A percentile compares a stretch with the other conserved stretches of the same genome.
Conservation (phyloP, 208 protist genomes). For the Trypanosoma avium region DNA sequence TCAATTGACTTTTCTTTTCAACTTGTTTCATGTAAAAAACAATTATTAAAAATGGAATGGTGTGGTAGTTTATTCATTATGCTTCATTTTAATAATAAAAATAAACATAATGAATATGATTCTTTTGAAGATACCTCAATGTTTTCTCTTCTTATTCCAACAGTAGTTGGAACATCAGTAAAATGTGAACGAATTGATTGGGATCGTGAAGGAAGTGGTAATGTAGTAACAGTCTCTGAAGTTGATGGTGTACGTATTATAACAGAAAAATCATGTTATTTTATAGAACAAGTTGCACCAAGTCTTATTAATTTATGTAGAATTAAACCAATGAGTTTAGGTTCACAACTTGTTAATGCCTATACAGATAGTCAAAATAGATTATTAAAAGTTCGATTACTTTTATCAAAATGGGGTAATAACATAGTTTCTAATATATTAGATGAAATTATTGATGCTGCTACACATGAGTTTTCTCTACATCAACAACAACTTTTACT, state of each 20-base stretch:
- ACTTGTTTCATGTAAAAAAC: background rate
- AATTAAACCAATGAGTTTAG: conserved; percentile 32
- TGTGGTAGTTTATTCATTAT: conserved; percentile 37
- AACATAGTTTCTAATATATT: conserved; percentile 32
- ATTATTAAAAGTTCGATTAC: conserved; percentile 12
- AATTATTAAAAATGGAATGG: conserved; percentile 29
- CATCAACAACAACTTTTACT: conserved; percentile 47
- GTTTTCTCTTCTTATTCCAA: conserved; percentile 41
- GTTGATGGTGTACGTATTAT: conserved; percentile 40
- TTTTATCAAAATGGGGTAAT: conserved; percentile 14
- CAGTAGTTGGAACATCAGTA: conserved; percentile 17
- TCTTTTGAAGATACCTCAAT: background rate
- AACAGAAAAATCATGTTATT: conserved; percentile 30
- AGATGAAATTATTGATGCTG: conserved; percentile 39
- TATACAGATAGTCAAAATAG: conserved; percentile 31
- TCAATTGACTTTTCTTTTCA: conserved; percentile 9
- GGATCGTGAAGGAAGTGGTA: conserved; percentile 37
- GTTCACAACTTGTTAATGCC: conserved; percentile 28
- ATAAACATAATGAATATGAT: background rate
- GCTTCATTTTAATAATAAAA: conserved; percentile 29
- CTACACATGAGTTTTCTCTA: conserved; percentile 15
- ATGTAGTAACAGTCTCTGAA: conserved; percentile 27
- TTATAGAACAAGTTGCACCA: conserved; percentile 29
- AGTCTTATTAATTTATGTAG: conserved; percentile 30
- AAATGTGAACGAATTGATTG: conserved; percentile 43